Percentiles rank a stretch among this genome's conserved stretches.
Conservation (phyloP, 345 rosid genomes). For the Salix viminalis region DNA sequence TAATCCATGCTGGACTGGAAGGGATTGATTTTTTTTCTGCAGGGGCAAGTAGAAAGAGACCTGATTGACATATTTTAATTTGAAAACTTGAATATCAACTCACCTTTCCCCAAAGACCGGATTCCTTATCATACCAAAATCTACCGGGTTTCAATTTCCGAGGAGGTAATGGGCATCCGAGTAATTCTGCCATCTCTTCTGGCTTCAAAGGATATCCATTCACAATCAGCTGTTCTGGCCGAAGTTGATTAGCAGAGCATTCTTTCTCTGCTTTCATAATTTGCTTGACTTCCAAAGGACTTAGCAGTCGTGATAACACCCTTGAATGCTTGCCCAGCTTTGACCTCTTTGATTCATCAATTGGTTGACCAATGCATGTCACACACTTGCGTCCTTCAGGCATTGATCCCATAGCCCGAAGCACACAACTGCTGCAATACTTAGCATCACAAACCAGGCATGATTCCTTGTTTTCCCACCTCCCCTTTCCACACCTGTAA, state of each 20-base stretch:
- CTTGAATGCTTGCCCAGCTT: conserved; percentile 76
- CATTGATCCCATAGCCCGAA: conserved; percentile 99
- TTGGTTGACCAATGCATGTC: conserved; percentile 70
- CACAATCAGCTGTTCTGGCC: conserved; percentile 86
- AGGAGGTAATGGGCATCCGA: conserved; percentile 72
- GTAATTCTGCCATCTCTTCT: conserved; percentile 85
- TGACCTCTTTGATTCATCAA: conserved; percentile 75
- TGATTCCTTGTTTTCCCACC: conserved; percentile 93
- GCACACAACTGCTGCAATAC: conserved; percentile 90
- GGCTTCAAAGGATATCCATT: conserved; percentile 80
- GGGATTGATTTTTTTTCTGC: not conserved
- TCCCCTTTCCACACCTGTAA: conserved; percentile 74
- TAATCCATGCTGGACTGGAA: not conserved
- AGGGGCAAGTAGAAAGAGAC: conserved; percentile 9
- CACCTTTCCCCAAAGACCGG: conserved; percentile 98
- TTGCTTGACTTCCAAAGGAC: conserved; percentile 95
- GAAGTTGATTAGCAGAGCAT: conserved; percentile 87
- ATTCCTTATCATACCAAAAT: conserved; percentile 98
- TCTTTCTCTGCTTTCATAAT: conserved; percentile 97
- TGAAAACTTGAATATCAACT: conserved; percentile 5
- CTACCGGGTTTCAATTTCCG: conserved; percentile 84
- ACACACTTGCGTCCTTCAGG: conserved; percentile 99
- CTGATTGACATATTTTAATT: not conserved
- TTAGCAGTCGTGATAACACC: conserved; percentile 69
- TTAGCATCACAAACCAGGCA: conserved; percentile 90